A percentile compares a stretch with the other conserved stretches of the same genome.
Evolutionary conservation across 2,329 filamentous ascomycete genomes (phyloP).

Genomic region (Colletotrichum chlorophyti): DNA sequence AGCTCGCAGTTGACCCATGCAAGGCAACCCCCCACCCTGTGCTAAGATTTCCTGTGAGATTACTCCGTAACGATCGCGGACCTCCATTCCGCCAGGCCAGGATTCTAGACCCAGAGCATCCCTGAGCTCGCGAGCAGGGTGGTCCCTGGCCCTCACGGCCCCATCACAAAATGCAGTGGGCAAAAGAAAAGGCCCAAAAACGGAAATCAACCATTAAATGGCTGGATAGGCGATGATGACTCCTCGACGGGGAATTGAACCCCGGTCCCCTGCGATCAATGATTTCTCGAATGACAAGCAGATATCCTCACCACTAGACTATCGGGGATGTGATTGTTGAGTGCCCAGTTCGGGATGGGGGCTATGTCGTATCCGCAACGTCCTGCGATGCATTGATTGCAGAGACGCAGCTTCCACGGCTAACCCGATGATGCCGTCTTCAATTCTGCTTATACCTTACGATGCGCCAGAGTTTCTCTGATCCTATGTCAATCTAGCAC

Average conservation of each 20-base stretch:
- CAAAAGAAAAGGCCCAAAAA: background rate
- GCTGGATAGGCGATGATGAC: constrained; percentile 1
- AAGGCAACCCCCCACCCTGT: background rate
- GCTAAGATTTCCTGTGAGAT: background rate
- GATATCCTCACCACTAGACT: constrained; percentile 29
- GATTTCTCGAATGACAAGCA: constrained; percentile 1
- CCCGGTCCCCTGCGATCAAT: constrained; percentile 25
- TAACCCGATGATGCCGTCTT: too few species aligned
- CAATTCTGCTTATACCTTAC: too few species aligned
- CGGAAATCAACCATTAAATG: background rate
- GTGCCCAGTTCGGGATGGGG: too few species aligned
- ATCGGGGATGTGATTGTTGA: constrained; percentile 10
- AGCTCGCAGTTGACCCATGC: background rate
- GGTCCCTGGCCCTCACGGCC: too few species aligned
- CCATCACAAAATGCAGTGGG: background rate
- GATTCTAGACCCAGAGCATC: too few species aligned
- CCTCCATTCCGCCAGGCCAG: background rate
- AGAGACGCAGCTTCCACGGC: too few species aligned
- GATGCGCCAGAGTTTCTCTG: too few species aligned
- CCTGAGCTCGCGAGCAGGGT: too few species aligned
- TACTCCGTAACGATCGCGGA: background rate
- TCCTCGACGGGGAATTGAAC: constrained; percentile 29
- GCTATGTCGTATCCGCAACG: too few species aligned
- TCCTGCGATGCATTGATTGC: too few species aligned
- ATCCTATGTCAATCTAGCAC: too few species aligned